phyloP scores from a whole-genome alignment of 768 basidiomycete genomes.

The Kwoniella botswanensis region DNA sequence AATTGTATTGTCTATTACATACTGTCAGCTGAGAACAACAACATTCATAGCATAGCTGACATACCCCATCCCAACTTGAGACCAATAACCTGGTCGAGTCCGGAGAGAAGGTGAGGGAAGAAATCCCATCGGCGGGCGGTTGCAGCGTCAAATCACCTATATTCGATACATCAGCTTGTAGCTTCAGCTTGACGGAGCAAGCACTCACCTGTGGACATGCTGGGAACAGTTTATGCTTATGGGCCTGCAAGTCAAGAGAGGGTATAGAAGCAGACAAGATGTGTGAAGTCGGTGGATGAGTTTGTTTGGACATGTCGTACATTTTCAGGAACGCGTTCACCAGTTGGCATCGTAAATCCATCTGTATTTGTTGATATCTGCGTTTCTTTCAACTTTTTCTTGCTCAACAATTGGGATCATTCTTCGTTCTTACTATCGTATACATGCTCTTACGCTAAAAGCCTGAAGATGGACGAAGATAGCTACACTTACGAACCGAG shows the following conservation, averaged over 20 bases:
- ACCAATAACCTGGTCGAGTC: slow-evolving; percentile 80
- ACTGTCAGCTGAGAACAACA: neutral
- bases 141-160: slow-evolving; percentile 51
- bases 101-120: slow-evolving; percentile 79
- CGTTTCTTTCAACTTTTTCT: neutral
- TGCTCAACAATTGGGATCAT: neutral
- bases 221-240: neutral
- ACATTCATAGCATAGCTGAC: slow-evolving; percentile 32
- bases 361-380: slow-evolving; percentile 8
- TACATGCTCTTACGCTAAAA: neutral
- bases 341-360: neutral
- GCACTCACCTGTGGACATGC: slow-evolving; percentile 37
- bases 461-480: slow-evolving; percentile 14
- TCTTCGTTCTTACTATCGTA: neutral
- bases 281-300: neutral
- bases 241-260: neutral
- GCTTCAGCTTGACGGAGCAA: no score
- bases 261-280: neutral
- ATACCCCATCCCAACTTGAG: slow-evolving; percentile 85
- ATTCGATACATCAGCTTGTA: no score
- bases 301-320: neutral
- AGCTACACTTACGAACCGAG: slow-evolving; percentile 26
- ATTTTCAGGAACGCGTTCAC: slow-evolving; percentile 21
- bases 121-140: slow-evolving; percentile 82
- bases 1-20: slow-evolving; percentile 40